Evolutionary conservation across 2,329 filamentous ascomycete species (phyloP), one percentile per base, ranked within the genome.

Genomic region (Pezicula carpinea): DNA sequence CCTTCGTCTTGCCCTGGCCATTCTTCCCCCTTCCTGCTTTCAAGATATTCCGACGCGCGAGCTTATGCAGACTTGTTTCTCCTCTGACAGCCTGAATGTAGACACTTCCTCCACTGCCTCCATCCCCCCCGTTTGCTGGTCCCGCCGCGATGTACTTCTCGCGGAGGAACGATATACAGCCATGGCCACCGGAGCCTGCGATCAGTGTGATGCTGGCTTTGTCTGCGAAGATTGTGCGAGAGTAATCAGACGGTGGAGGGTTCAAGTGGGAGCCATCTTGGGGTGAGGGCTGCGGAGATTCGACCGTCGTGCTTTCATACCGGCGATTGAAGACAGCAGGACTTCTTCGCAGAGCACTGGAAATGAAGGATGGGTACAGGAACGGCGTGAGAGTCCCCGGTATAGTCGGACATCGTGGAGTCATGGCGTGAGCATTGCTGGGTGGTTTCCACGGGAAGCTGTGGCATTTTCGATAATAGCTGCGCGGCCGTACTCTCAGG

Each of bases 51-150:
- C 85, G 75, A 34, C 92, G 77, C 1, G 89, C 85, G 8, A 99
- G 75, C 69, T 96, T 97, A 69, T 97, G 91, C 51, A 99, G 70
- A 44, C 89, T 96, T 0, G 90, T 97, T 67, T 97, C 87, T 49
- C 90, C 89, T 46, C 87, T 83, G 1, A 95, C 82, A 6, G 93
- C 91, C 68, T 97, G 92, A 48, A 99, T 95, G 66, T 95, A 97
- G 55, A 99, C 75, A 59, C 87, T 95, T 33, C 93, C 93, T 52
- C 93, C 93, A 47, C 82, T 86, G 4, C 93, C 93, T 35, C 93
- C 93, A 63, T 99, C 90, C 50, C 93, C 93, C 41, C 93, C 93
- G 66, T 99, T 97, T 8, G 93, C 82, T 10, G 93, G 93, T 0
- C 93, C 93, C 54, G 95, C 84, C 38, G 84, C 80, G 23, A 96